Percentiles rank a stretch among this genome's conserved stretches.
These are phyloP conservation scores for Ophiosphaerella narmari DNA, from an alignment of 2,329 filamentous ascomycete species.

Conservation along the genomic window DNA sequence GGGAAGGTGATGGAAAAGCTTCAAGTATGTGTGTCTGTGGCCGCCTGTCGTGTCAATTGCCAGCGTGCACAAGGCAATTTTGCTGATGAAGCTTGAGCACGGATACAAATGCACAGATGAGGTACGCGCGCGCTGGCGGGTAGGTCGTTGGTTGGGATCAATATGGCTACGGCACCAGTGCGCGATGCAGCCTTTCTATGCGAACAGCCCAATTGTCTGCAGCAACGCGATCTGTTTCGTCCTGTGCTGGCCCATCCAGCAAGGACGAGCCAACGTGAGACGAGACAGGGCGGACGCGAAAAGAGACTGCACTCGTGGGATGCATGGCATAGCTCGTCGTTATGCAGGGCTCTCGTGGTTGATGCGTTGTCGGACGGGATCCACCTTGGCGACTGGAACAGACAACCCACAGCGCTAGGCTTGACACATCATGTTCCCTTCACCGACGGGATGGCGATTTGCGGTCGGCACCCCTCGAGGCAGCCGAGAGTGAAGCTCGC, in stretches of 20 bases:
- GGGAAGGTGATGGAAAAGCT: slow-evolving; percentile 10
- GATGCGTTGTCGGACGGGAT: slow-evolving; percentile 28
- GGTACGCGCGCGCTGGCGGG: neutral
- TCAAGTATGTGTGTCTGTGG: slow-evolving; percentile 9
- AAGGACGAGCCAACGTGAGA: neutral
- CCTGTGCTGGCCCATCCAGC: slow-evolving; percentile 2
- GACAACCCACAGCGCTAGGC: neutral
- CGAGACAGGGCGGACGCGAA: slow-evolving; percentile 4
- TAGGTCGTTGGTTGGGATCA: neutral
- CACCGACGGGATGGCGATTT: neutral
- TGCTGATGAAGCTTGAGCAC: slow-evolving; percentile 8
- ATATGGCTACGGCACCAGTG: no score
- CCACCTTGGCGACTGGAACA: neutral
- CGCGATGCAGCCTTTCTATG: slow-evolving; percentile 2
- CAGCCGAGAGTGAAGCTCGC: neutral
- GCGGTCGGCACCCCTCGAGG: neutral
- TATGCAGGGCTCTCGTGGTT: slow-evolving; percentile 22
- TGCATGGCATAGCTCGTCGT: neutral
- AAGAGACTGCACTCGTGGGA: neutral
- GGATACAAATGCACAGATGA: slow-evolving; percentile 2
- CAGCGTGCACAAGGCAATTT: slow-evolving; percentile 17
- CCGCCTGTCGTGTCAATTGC: slow-evolving; percentile 9
- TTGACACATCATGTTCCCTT: neutral
- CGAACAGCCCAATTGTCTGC: slow-evolving; percentile 15
- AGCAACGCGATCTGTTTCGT: slow-evolving; percentile 24